These are phyloP conservation scores for Cercospora janseana DNA, from an alignment of 2,329 filamentous ascomycete species.

Conservation along the genomic window DNA sequence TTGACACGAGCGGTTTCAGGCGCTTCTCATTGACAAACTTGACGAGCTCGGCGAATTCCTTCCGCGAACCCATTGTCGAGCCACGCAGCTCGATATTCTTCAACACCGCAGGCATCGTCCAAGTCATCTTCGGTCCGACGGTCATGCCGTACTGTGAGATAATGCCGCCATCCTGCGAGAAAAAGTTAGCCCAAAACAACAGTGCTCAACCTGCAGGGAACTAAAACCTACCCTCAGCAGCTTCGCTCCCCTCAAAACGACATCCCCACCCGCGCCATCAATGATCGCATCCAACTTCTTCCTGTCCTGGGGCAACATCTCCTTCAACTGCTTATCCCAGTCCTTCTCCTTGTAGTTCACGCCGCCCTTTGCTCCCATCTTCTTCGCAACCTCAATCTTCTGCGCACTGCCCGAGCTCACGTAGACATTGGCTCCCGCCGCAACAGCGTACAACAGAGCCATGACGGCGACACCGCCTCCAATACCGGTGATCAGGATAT, in stretches of 20 bases:
- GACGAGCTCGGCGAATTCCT: conserved; percentile 90
- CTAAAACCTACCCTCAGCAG: conserved; percentile 60
- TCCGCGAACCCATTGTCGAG: conserved; percentile 84
- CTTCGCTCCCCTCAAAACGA: conserved; percentile 66
- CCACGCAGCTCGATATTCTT: conserved; percentile 85
- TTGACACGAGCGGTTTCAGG: conserved; percentile 74
- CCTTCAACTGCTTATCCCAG: conserved; percentile 75
- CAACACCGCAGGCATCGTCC: conserved; percentile 77
- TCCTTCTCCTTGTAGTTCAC: conserved; percentile 73
- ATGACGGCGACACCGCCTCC: conserved; percentile 87
- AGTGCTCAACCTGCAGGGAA: too few species aligned
- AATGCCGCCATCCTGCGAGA: conserved; percentile 71
- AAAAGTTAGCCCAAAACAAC: not conserved
- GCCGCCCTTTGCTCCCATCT: conserved; percentile 76
- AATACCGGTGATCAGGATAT: conserved; percentile 85
- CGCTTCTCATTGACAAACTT: conserved; percentile 71
- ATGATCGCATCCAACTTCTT: conserved; percentile 78
- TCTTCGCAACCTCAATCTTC: conserved; percentile 71
- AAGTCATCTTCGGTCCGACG: conserved; percentile 77
- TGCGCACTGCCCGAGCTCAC: conserved; percentile 72
- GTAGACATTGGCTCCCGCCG: conserved; percentile 71
- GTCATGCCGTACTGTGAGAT: conserved; percentile 93
- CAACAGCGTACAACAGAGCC: conserved; percentile 75
- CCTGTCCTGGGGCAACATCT: conserved; percentile 61
- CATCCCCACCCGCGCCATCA: conserved; percentile 85